Evolutionary conservation across 2,329 filamentous ascomycete genomes (phyloP).

Genomic region (Bipolaris bicolor): DNA sequence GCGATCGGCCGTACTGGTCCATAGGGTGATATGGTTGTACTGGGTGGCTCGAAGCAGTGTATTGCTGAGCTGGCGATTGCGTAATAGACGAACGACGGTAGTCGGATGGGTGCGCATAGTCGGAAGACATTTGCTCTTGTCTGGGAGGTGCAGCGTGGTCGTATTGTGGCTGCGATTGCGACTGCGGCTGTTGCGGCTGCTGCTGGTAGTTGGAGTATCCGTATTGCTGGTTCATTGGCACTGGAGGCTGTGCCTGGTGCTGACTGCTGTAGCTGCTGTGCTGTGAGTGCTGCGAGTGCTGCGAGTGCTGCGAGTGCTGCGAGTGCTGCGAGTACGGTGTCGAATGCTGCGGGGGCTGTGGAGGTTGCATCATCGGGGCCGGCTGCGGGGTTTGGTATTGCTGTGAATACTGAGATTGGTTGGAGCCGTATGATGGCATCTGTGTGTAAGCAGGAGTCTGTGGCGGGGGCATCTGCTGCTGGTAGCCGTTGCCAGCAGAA

Average conservation of each 20-base stretch:
- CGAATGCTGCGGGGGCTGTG: constrained; percentile 40
- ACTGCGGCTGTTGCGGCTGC: constrained; percentile 1
- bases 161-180: constrained; percentile 40
- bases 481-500: constrained; percentile 44
- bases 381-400: constrained; percentile 42
- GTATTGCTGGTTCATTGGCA: constrained; percentile 50
- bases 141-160: constrained; percentile 44
- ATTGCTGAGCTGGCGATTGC: constrained; percentile 41
- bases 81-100: constrained; percentile 51
- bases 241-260: constrained; percentile 26
- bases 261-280: constrained; percentile 43
- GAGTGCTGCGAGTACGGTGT: constrained; percentile 40
- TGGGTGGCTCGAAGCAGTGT: constrained; percentile 44
- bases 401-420: constrained; percentile 43
- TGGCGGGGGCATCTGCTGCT: constrained; percentile 50
- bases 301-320: constrained; percentile 39
- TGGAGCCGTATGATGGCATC: constrained; percentile 47
- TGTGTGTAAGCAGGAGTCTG: constrained; percentile 49
- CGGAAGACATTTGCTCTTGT: constrained; percentile 45
- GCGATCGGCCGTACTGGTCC: constrained; percentile 48
- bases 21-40: constrained; percentile 44
- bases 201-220: constrained; percentile 49
- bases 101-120: constrained; percentile 48
- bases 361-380: constrained; percentile 49
- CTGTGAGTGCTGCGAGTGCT: too few species aligned